These are phyloP conservation scores for Raffaelea deltoideospora DNA, from an alignment of 2,329 filamentous ascomycete genomes.

Conservation along the genomic window DNA sequence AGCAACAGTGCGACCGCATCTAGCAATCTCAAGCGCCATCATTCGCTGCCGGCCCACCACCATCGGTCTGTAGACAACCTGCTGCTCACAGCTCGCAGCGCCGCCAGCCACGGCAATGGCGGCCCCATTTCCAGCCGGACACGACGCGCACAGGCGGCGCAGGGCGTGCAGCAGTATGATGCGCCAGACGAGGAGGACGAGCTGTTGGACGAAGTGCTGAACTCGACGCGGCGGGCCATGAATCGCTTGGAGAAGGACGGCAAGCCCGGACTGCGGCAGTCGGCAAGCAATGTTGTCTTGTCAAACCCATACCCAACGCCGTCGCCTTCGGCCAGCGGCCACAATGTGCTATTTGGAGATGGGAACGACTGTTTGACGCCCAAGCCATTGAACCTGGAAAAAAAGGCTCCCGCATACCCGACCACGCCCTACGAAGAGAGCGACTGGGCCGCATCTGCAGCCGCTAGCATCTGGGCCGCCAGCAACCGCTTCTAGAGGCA, in stretches of 20 bases:
- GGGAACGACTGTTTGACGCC: slow-evolving; percentile 45
- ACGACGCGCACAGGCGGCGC: slow-evolving; percentile 58
- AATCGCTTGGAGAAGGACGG: slow-evolving; percentile 49
- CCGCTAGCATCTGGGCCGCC: slow-evolving; percentile 66
- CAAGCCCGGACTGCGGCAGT: slow-evolving; percentile 40
- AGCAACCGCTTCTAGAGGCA: slow-evolving; percentile 42
- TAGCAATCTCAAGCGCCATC: slow-evolving; percentile 46
- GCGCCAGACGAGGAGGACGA: slow-evolving; percentile 95
- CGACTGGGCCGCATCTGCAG: slow-evolving; percentile 76
- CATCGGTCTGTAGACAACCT: slow-evolving; percentile 50
- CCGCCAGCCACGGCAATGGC: too few relatives aligned
- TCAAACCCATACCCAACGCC: slow-evolving; percentile 50
- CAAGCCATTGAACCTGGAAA: slow-evolving; percentile 55
- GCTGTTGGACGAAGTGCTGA: slow-evolving; percentile 75
- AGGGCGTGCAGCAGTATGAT: slow-evolving; percentile 75
- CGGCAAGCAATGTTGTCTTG: slow-evolving; percentile 47
- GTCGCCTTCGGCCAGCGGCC: slow-evolving; percentile 69
- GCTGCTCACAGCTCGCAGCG: slow-evolving; percentile 34
- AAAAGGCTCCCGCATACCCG: slow-evolving; percentile 53
- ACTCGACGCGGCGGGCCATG: slow-evolving; percentile 61
- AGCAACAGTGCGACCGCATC: slow-evolving; percentile 17
- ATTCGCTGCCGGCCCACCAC: slow-evolving; percentile 48
- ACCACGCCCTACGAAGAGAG: slow-evolving; percentile 90
- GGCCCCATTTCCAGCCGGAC: slow-evolving; percentile 66
- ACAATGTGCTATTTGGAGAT: slow-evolving; percentile 59